Percentiles rank a stretch among this genome's conserved stretches.
Evolutionary conservation across 805 yeast species (phyloP).

Genomic region (Wickerhamomyces canadensis): DNA sequence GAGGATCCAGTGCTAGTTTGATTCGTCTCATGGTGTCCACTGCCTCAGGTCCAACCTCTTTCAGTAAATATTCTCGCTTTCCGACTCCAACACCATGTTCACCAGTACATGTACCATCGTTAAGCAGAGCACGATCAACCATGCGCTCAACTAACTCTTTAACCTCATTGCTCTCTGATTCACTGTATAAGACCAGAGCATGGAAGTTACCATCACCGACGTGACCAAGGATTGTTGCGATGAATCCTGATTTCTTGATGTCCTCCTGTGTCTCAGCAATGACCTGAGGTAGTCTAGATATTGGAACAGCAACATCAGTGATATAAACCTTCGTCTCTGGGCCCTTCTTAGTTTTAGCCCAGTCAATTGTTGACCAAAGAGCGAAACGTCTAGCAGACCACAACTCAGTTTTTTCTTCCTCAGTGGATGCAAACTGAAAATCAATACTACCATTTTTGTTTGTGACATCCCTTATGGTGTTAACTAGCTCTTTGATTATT

Average conservation of each 20-base stretch:
- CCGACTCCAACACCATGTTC: constrained; percentile 87
- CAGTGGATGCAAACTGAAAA: constrained; percentile 59
- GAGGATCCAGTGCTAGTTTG: constrained; percentile 71
- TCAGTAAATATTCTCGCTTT: constrained; percentile 52
- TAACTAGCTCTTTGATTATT: constrained; percentile 43
- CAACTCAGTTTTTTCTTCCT: constrained; percentile 58
- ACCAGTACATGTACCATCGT: constrained; percentile 83
- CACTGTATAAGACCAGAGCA: constrained; percentile 54
- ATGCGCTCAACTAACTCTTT: constrained; percentile 49
- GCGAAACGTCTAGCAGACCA: constrained; percentile 76
- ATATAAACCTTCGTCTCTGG: constrained; percentile 57
- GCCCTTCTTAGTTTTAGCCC: constrained; percentile 43
- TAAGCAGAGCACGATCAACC: constrained; percentile 58
- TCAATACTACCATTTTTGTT: constrained; percentile 45
- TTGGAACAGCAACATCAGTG: constrained; percentile 81
- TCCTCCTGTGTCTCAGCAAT: constrained; percentile 58
- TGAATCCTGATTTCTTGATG: constrained; percentile 44
- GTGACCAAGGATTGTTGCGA: constrained; percentile 66
- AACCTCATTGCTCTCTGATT: constrained; percentile 41
- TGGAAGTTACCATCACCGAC: constrained; percentile 86
- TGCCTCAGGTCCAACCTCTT: constrained; percentile 65
- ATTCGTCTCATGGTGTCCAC: constrained; percentile 68
- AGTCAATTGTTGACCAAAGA: constrained; percentile 60
- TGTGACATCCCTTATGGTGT: constrained; percentile 46
- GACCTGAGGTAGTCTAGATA: constrained; percentile 59